Percentiles rank a stretch among this genome's conserved stretches.
Evolutionary conservation across 1,284 basidiomycete species (phyloP).

Genomic region (Tremellales sp.): DNA sequence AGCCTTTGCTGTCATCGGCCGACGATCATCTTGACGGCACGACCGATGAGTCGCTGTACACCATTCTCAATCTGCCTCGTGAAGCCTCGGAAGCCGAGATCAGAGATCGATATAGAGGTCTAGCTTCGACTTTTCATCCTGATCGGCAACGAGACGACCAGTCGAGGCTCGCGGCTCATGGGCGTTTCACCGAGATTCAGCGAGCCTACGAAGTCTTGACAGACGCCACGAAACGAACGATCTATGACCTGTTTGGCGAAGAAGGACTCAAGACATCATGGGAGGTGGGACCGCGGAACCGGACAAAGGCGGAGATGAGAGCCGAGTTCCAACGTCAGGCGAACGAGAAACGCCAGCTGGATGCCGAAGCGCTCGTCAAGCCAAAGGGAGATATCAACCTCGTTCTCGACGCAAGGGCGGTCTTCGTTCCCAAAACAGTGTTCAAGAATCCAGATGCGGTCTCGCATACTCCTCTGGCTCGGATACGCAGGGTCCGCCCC

Average conservation of each 20-base stretch:
- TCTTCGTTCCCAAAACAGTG: constrained; percentile 32
- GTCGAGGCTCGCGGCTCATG: constrained; percentile 30
- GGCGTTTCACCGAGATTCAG: constrained; percentile 41
- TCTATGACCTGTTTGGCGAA: constrained; percentile 56
- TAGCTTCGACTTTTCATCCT: constrained; percentile 52
- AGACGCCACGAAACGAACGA: constrained; percentile 50
- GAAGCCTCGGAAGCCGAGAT: constrained; percentile 38
- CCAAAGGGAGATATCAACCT: constrained; percentile 47
- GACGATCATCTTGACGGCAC: not conserved
- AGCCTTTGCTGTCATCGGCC: constrained; percentile 20
- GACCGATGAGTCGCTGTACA: constrained; percentile 24
- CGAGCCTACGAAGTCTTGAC: constrained; percentile 49
- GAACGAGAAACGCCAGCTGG: constrained; percentile 46
- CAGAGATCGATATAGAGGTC: constrained; percentile 38
- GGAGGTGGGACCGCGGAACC: constrained; percentile 50
- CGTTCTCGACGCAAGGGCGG: constrained; percentile 43
- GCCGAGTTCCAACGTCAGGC: constrained; percentile 50
- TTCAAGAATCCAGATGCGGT: constrained; percentile 36
- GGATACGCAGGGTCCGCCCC: constrained; percentile 30
- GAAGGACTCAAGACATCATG: constrained; percentile 52
- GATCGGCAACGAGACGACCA: constrained; percentile 52
- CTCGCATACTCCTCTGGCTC: constrained; percentile 30
- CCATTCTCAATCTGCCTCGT: constrained; percentile 40
- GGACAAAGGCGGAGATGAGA: constrained; percentile 48
- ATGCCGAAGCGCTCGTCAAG: constrained; percentile 52